These are phyloP conservation scores for Lactarius akahatsu DNA, from an alignment of 768 basidiomycete genomes.

Conservation along the genomic window DNA sequence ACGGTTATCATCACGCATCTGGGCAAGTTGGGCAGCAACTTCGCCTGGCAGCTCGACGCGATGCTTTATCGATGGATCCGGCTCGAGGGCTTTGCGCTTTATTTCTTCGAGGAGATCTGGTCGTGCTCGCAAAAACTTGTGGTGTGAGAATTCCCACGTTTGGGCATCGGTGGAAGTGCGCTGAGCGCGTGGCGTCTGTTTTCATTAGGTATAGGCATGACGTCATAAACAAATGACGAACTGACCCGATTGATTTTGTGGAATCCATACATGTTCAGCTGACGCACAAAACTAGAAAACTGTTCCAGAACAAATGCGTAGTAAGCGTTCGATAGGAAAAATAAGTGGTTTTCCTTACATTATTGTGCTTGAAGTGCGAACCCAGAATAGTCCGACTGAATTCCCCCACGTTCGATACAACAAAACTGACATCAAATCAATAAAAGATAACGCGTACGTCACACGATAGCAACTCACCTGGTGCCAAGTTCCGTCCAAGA, in stretches of 20 bases:
- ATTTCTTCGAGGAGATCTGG: conserved; percentile 83
- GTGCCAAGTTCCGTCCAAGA: conserved; percentile 81
- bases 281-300: conserved; percentile 93
- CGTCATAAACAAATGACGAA: conserved; percentile 23
- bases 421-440: conserved; percentile 48
- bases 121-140: conserved; percentile 78
- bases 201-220: neutral
- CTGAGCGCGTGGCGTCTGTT: conserved; percentile 77
- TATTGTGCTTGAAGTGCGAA: conserved; percentile 89
- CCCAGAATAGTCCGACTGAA: conserved; percentile 84
- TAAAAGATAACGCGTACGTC: neutral
- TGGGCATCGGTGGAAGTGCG: conserved; percentile 78
- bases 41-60: conserved; percentile 82
- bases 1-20: conserved; percentile 72
- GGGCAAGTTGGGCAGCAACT: conserved; percentile 62
- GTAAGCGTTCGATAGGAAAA: neutral
- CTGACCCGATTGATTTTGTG: conserved; percentile 88
- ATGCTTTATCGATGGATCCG: conserved; percentile 67
- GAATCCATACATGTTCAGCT: conserved; percentile 96
- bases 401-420: conserved; percentile 83
- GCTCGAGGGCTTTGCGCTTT: conserved; percentile 81
- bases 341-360: conserved; percentile 46
- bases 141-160: conserved; percentile 88
- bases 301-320: conserved; percentile 35
- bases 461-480: conserved; percentile 39